Base-by-base conservation (phyloP, 2,329 filamentous ascomycete genomes). In the Arthrinium puccinioides region DNA sequence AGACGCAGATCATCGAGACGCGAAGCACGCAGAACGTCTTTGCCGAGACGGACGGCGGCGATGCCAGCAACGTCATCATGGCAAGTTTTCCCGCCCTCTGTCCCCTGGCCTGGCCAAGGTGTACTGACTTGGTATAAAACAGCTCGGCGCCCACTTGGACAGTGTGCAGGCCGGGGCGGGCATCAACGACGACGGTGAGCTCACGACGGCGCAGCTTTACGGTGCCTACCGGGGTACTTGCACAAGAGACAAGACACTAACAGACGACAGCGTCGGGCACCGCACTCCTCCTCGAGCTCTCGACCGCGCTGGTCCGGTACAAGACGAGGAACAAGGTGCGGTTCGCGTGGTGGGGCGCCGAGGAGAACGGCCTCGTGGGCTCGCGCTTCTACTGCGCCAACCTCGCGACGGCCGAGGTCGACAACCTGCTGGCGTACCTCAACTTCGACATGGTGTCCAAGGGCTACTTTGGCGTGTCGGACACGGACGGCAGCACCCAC, bases 361-460 rank as follows among this genome's bases (percentile, higher is more conserved):
- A 55, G 39, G 51, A 54, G 42, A 52, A 53, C 39, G 55, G 54
- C 5, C 47, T 56, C 4, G 31, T 56, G 4, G 55, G 59, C 6
- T 58, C 54, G 10, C 38, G 41, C 14, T 52, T 47, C 41, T 62
- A 61, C 45, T 53, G 51, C 18, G 38, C 46, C 10, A 47, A 46
- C 31, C 48, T 61, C 11, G 43, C 42, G 5, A 29, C 44, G 26
- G 31, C 43, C 19, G 55, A 59, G 21, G 45, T 44, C 4, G 43
- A 54, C 37, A 48, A 51, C 29, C 51, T 55, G 25, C 48, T 56
- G 9, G 46, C 51, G 11, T 60, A 60, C 36, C 52, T 60, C 21
- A 61, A 61, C 48, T 61, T 59, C 33, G 58, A 61, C 45, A 61
- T 61, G 58, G 51, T 59, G 3, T 48, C 45, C 20, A 48, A 44